Base-by-base conservation (phyloP, 139 green algal genomes). In the Tetratostichococcus sp. region DNA sequence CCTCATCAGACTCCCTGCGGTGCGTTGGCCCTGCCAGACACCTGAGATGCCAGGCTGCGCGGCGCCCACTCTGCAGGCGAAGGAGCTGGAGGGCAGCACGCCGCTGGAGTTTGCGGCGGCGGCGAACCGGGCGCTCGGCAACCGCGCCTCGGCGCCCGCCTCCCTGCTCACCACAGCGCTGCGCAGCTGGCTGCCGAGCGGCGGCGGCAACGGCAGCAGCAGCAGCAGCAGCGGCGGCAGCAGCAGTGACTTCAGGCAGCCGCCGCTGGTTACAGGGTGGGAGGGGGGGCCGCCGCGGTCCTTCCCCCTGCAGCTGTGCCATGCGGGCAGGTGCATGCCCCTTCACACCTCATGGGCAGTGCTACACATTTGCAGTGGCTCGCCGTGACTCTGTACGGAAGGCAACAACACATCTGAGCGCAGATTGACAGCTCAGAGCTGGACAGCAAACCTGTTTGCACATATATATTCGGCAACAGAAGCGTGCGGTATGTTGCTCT, bases 231-330 rank as follows among this genome's bases (percentile, higher is more conserved):
- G 39, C 39, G 11, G 39, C 11, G 39, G 11, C 39, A 50, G 39
- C 39, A 50, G 34, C 39, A 50, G 39, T 11, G 39, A 22, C 59
- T 85, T 79, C 35, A 43, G 57, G 71, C 35, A 57, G 28, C 89
- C 89, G 22, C 88, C 90, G 4, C 21, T 77, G 6, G 86, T 93
- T 25, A 22, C 75, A 19, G 83, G 71, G 14, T 85, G 78, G 75
- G 86, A 82, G 0, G 87, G 86, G 19, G 43, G 26, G 0, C 4
- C 71, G 16, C 88, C 89, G 1, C 75, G 73, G 14, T 90, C 85
- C 2, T 93, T 93, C 71, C 87, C 86, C 1, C 78, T 94, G 72
- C 78, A 84, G 31, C 50, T 91, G 67, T 77, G 79, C 70, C 84
- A 91, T 58, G 79, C 84, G 43, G 89, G 88, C 58, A 87, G 86